Conservation (phyloP, 805 yeast species). For the Saccharomycopsis schoenii region DNA sequence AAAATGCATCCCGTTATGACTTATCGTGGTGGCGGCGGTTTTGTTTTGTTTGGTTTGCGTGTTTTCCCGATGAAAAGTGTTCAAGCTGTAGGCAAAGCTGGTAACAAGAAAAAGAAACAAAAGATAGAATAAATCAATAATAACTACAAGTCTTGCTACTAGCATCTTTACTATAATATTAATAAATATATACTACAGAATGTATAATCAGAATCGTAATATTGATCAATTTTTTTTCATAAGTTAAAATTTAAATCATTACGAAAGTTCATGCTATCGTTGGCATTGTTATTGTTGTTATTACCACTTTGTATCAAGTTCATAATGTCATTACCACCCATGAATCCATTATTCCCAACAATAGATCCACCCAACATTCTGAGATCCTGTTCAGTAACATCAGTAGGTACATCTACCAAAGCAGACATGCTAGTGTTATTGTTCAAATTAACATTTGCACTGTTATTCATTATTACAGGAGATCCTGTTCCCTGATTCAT, state of each 20-base stretch:
- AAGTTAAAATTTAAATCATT: neutral
- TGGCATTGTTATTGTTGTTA: neutral
- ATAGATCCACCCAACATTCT: neutral
- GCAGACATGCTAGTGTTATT: neutral
- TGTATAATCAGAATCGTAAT: too few species aligned
- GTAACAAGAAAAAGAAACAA: constrained; percentile 32
- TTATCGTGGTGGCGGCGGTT: constrained; percentile 87
- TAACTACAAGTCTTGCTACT: neutral
- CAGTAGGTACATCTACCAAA: neutral
- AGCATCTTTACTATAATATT: too few species aligned
- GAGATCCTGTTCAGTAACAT: neutral
- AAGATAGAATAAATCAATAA: neutral
- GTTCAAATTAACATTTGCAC: neutral
- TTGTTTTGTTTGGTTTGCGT: constrained; percentile 63
- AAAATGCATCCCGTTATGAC: constrained; percentile 94
- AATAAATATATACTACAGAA: too few species aligned
- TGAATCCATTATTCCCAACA: neutral
- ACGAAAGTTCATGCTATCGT: constrained; percentile 5
- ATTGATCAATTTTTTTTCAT: neutral
- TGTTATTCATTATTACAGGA: neutral
- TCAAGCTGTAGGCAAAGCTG: constrained; percentile 61
- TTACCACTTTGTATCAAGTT: neutral
- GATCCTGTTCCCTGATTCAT: neutral
- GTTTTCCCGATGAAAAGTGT: constrained; percentile 63
- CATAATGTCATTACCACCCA: neutral